These are phyloP conservation scores for Kockiozyma suomiensis DNA, from an alignment of 805 yeast genomes.

Conservation along the genomic window DNA sequence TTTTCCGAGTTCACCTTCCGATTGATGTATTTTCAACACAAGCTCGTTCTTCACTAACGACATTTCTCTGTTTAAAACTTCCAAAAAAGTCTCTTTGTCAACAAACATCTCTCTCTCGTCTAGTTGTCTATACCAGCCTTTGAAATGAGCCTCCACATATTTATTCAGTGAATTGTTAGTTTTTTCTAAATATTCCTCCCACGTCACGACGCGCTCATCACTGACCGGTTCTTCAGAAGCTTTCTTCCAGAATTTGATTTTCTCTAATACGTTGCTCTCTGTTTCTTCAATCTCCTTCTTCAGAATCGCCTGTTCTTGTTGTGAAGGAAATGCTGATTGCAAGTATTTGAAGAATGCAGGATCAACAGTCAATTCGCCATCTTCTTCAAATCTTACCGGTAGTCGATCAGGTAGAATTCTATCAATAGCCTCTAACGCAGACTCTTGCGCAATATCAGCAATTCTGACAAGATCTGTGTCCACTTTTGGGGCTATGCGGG, in stretches of 20 bases:
- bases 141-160: slow-evolving; percentile 18
- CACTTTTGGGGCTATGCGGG: background rate
- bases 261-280: background rate
- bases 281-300: background rate
- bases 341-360: slow-evolving; percentile 31
- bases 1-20: slow-evolving; percentile 12
- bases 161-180: slow-evolving; percentile 15
- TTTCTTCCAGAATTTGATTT: background rate
- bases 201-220: background rate
- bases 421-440: slow-evolving; percentile 25
- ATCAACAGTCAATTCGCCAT: slow-evolving; percentile 17
- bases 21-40: slow-evolving; percentile 1
- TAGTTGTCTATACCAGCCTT: slow-evolving; percentile 13
- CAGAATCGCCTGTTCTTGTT: slow-evolving; percentile 5
- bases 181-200: slow-evolving; percentile 25
- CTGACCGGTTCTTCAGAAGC: background rate
- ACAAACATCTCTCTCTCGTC: slow-evolving; percentile 20
- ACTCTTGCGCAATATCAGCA: slow-evolving; percentile 11
- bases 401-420: slow-evolving; percentile 24
- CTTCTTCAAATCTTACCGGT: slow-evolving; percentile 16
- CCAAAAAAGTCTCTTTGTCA: slow-evolving; percentile 14
- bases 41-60: slow-evolving; percentile 10
- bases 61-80: slow-evolving; percentile 27
- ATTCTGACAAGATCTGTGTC: slow-evolving; percentile 1
- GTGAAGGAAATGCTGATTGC: slow-evolving; percentile 20